A percentile compares a stretch with the other conserved stretches of the same genome.
phyloP scores from a whole-genome alignment of 2,329 filamentous ascomycete species.

The Fusarium sp. region DNA sequence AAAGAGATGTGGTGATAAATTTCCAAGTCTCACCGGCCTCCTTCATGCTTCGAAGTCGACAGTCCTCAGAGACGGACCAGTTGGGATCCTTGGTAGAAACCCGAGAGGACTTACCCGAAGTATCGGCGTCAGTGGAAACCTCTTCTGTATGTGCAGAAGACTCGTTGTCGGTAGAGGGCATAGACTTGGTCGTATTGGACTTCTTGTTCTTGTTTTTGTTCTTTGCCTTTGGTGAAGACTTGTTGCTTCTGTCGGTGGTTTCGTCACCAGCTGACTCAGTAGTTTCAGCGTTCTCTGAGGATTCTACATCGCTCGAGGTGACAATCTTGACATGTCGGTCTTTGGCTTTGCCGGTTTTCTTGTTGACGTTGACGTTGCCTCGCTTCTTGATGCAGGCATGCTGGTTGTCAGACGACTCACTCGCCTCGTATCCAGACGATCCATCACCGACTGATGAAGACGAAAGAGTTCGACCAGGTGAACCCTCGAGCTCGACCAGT shows the following conservation, averaged over 20 bases:
- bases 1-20: slow-evolving; percentile 49
- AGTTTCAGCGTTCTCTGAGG: slow-evolving; percentile 3
- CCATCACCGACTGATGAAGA: slow-evolving; percentile 12
- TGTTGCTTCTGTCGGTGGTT: background rate
- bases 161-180: slow-evolving; percentile 21
- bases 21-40: slow-evolving; percentile 50
- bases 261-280: background rate
- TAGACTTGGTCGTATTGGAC: background rate
- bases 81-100: slow-evolving; percentile 8
- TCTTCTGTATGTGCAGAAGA: slow-evolving; percentile 10
- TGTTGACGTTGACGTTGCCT: background rate
- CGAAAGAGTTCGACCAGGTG: background rate
- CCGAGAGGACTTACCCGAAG: slow-evolving; percentile 11
- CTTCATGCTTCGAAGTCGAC: slow-evolving; percentile 54
- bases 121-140: slow-evolving; percentile 13
- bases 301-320: slow-evolving; percentile 12
- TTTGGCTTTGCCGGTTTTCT: background rate
- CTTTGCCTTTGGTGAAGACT: slow-evolving; percentile 8
- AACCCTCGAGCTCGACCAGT: slow-evolving; percentile 2
- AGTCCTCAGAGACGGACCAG: slow-evolving; percentile 56
- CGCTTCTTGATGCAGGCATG: slow-evolving; percentile 6
- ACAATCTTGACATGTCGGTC: slow-evolving; percentile 8
- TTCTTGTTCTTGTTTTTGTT: slow-evolving; percentile 26
- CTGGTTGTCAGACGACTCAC: background rate
- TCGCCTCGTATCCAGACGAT: background rate